These are phyloP conservation scores for Auricularia sp. DNA, from an alignment of 768 basidiomycete species.

Conservation along the genomic window DNA sequence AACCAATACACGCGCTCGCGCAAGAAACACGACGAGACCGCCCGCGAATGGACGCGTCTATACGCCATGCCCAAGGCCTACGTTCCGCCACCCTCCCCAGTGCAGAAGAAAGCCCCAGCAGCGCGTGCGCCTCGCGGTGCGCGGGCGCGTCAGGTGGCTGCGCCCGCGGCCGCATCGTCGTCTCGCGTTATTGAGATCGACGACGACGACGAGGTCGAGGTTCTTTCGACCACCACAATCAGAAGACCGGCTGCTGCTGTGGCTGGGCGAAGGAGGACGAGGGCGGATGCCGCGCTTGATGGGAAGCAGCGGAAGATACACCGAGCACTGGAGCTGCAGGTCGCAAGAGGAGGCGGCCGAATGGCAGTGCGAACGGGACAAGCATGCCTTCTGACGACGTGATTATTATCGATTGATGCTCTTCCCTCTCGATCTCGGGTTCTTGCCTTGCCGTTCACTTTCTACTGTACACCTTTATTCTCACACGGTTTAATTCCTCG, in stretches of 20 bases:
- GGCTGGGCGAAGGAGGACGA: neutral
- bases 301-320: neutral
- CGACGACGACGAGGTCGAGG: neutral
- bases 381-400: neutral
- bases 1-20: slow-evolving; percentile 57
- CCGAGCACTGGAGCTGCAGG: neutral
- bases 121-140: neutral
- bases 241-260: neutral
- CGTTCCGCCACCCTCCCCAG: neutral
- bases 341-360: neutral
- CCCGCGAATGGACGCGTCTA: slow-evolving; percentile 64
- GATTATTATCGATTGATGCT: neutral
- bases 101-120: too few species aligned
- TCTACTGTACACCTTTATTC: neutral
- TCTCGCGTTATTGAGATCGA: neutral
- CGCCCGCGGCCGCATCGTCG: neutral
- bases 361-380: neutral
- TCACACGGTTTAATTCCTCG: neutral
- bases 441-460: neutral
- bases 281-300: neutral
- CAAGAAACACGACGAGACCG: slow-evolving; percentile 62
- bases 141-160: neutral
- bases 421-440: neutral
- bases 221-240: neutral
- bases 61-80: slow-evolving; percentile 33